phyloP scores from a whole-genome alignment of 2,329 filamentous ascomycete genomes.

The Pyrenochaeta sp. region DNA sequence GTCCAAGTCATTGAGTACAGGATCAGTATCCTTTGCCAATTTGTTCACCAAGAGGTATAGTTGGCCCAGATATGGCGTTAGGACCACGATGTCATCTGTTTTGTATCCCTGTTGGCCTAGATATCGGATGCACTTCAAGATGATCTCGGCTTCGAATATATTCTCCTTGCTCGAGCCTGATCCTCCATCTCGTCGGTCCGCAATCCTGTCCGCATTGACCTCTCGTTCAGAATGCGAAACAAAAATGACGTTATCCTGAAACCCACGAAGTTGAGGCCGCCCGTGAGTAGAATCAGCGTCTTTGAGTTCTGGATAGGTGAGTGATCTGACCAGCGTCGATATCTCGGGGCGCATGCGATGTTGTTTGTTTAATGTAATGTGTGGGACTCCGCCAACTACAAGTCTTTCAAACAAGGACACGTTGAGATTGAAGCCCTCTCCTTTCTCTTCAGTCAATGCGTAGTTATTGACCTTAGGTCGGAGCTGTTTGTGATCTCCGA shows the following conservation, averaged over 20 bases:
- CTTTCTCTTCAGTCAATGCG: constrained; percentile 67
- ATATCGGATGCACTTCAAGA: constrained; percentile 70
- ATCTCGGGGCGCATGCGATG: constrained; percentile 76
- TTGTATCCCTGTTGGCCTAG: constrained; percentile 75
- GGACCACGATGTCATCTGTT: constrained; percentile 69
- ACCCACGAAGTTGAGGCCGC: constrained; percentile 61
- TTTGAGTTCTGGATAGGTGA: constrained; percentile 69
- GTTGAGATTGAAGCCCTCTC: constrained; percentile 71
- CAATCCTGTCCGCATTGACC: constrained; percentile 50
- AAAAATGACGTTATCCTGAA: constrained; percentile 69
- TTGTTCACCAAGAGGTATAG: constrained; percentile 63
- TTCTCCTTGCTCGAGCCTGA: constrained; percentile 67
- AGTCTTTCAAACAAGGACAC: constrained; percentile 74
- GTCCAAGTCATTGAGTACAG: constrained; percentile 73
- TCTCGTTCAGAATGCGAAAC: constrained; percentile 69
- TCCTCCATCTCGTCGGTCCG: constrained; percentile 60
- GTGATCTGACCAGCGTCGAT: constrained; percentile 62
- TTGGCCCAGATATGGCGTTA: constrained; percentile 78
- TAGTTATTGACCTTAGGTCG: constrained; percentile 72
- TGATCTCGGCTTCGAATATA: constrained; percentile 69
- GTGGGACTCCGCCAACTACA: constrained; percentile 61
- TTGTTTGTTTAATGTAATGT: constrained; percentile 65
- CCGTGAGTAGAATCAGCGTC: constrained; percentile 61
- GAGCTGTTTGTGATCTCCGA: constrained; percentile 77
- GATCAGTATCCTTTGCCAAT: constrained; percentile 66